Evolutionary conservation across 129 eudicot genomes (phyloP), one percentile per base, ranked within the genome.

Genomic region (Solidago caesia): DNA sequence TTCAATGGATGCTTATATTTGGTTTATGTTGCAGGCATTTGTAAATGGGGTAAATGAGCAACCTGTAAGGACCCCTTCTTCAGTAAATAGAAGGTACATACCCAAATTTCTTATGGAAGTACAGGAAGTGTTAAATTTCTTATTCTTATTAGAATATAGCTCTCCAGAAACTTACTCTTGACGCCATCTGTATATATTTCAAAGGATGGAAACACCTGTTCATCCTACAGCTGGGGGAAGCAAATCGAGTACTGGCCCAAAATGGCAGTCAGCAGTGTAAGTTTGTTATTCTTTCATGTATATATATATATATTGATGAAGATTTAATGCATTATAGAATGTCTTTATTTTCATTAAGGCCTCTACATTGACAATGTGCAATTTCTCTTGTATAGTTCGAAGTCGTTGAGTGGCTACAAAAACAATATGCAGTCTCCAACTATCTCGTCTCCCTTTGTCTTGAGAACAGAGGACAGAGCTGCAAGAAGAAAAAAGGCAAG

Each of bases 251-350:
- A 3, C 83, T 33, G 91, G 91, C 64, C 86, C 89, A 67, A 92
- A 82, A 67, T 89, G 97, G 96, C 89, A 80, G 57, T 92, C 96
- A 44, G 79, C 96, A 62, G 88, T 89, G 97, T 91, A 85, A 83
- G 96, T 33, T 33, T 33, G 39, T 33, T 33, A 33, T 33, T 33
- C 39, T 33, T 33, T 33, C 39, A 33, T 33, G 39, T 33, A 33
- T 33, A 53, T 53, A 13, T 53, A 21, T 21, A 21, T 53, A 13
- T 53, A 53, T 53, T 53, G 16, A 33, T 33, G 39, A 33, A 33
- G 39, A 33, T 33, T 33, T 2, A 33, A 33, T 3, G 39, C 39
- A 33, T 33, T 33, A 33, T 33, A 2, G 2, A 33, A 33, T 3
- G 39, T 33, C 21, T 33, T 53, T 53, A 12, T 14, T 16, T 11